Percentiles rank a stretch among this genome's conserved stretches.
Evolutionary conservation across 331 rosid genomes (phyloP).

Genomic region (Pyrus hybrid): DNA sequence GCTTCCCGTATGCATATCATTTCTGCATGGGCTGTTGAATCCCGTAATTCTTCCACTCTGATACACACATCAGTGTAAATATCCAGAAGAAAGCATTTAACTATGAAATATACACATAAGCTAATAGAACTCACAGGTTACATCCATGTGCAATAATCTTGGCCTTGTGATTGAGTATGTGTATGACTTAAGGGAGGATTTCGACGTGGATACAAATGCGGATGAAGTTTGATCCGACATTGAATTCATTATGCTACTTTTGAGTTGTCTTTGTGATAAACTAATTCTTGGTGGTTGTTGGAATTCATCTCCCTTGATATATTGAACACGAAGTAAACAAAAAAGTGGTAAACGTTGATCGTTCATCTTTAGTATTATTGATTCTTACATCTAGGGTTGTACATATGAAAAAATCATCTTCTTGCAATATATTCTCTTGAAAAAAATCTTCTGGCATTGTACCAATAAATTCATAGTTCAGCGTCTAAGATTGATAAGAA

Average conservation of each 20-base stretch:
- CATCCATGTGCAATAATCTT: conserved; percentile 83
- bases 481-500: conserved; percentile 23
- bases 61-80: conserved; percentile 20
- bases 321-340: conserved; percentile 10
- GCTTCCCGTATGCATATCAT: conserved; percentile 92
- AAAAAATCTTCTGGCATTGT: background rate
- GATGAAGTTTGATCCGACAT: conserved; percentile 37
- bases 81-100: background rate
- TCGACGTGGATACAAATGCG: conserved; percentile 19
- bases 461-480: conserved; percentile 21
- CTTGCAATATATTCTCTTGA: background rate
- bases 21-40: conserved; percentile 98
- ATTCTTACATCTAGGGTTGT: conserved; percentile 19
- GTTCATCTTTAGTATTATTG: conserved; percentile 24
- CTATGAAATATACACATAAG: background rate
- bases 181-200: conserved; percentile 55
- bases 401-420: conserved; percentile 20
- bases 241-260: background rate
- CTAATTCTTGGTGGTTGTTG: conserved; percentile 7
- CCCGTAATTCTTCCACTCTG: conserved; percentile 93
- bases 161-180: conserved; percentile 68
- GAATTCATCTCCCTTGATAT: conserved; percentile 19
- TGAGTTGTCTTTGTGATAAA: background rate
- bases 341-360: conserved; percentile 1
- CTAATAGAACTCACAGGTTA: conserved; percentile 62